phyloP scores from a whole-genome alignment of 345 rosid genomes.

The Barbarea vulgaris region DNA sequence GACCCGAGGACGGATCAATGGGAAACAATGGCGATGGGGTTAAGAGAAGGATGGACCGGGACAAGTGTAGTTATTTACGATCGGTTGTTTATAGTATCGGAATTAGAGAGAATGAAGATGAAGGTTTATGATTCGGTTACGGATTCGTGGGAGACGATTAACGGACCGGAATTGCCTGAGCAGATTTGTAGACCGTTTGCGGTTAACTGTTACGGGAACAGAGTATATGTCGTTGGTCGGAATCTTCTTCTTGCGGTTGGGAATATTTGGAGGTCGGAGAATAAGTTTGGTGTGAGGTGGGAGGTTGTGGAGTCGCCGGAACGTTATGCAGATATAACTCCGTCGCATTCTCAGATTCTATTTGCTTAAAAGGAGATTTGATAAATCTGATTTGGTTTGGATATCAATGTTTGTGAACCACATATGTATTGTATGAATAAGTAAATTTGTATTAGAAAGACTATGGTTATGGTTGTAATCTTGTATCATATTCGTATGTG shows the following conservation, averaged over 20 bases:
- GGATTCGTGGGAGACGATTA: slow-evolving; percentile 78
- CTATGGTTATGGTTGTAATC: slow-evolving; percentile 1
- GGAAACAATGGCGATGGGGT: slow-evolving; percentile 78
- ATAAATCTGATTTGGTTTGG: slow-evolving; percentile 11
- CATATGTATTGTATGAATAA: slow-evolving; percentile 16
- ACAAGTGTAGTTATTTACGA: slow-evolving; percentile 77
- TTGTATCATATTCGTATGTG: slow-evolving; percentile 10
- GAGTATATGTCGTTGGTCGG: slow-evolving; percentile 77
- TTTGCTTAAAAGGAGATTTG: slow-evolving; percentile 55
- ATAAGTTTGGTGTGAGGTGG: slow-evolving; percentile 64
- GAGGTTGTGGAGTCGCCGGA: slow-evolving; percentile 66
- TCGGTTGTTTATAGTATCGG: slow-evolving; percentile 75
- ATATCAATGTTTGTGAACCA: slow-evolving; percentile 7
- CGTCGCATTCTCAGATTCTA: slow-evolving; percentile 77
- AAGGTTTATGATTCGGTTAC: slow-evolving; percentile 65
- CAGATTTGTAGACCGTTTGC: slow-evolving; percentile 88
- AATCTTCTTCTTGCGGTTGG: slow-evolving; percentile 78
- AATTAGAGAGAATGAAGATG: slow-evolving; percentile 88
- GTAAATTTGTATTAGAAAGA: slow-evolving; percentile 1
- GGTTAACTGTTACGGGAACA: slow-evolving; percentile 59
- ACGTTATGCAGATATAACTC: slow-evolving; percentile 65
- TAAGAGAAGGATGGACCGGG: slow-evolving; percentile 95
- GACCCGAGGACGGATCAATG: slow-evolving; percentile 69
- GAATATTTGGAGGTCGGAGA: slow-evolving; percentile 47
- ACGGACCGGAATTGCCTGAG: slow-evolving; percentile 78